Conservation (phyloP, 768 basidiomycete species). For the Lactarius trivialis region DNA sequence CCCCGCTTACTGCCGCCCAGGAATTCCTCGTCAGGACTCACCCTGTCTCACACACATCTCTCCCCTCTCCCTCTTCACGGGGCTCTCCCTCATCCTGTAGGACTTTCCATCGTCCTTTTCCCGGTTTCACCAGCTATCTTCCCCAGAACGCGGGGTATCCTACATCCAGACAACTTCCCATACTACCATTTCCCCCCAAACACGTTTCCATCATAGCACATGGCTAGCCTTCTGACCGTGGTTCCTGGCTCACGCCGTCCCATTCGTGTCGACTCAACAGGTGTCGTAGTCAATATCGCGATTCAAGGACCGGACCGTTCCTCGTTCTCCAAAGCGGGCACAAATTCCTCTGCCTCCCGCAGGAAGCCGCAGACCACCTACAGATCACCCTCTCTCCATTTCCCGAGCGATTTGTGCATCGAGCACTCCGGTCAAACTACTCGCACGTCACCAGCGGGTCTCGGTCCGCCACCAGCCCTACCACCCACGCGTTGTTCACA, state of each 20-base stretch:
- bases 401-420: slow-evolving; percentile 17
- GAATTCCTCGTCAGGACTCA: not conserved
- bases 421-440: slow-evolving; percentile 19
- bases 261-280: slow-evolving; percentile 20
- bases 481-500: slow-evolving; percentile 8
- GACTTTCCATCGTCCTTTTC: not conserved
- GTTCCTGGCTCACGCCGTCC: slow-evolving; percentile 24
- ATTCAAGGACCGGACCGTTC: slow-evolving; percentile 7
- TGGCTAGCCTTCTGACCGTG: slow-evolving; percentile 17
- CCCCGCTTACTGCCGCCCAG: not conserved
- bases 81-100: not conserved
- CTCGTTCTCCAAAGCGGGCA: slow-evolving; percentile 9
- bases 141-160: not conserved
- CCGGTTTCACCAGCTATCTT: not conserved
- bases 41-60: not conserved
- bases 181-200: not conserved
- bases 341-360: slow-evolving; percentile 15
- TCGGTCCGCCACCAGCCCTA: slow-evolving; percentile 1
- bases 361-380: slow-evolving; percentile 23
- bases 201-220: slow-evolving; percentile 1
- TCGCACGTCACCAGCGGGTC: slow-evolving; percentile 8
- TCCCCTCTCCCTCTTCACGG: slow-evolving; percentile 2
- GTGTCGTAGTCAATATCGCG: slow-evolving; percentile 19
- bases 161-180: not conserved
- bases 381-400: slow-evolving; percentile 22